phyloP scores from a whole-genome alignment of 306 rosid genomes.

The Carpinus fangiana region DNA sequence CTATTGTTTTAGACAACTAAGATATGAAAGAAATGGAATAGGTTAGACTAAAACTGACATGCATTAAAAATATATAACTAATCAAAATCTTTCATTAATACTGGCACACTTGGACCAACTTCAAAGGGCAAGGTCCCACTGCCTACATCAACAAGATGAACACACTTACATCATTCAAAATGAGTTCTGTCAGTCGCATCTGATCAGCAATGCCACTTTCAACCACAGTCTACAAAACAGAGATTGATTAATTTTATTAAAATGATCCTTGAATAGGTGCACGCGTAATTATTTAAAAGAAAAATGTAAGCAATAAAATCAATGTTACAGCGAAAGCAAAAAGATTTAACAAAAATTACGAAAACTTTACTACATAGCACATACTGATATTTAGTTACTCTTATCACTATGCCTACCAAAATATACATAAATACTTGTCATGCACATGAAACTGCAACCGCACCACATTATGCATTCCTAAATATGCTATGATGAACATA shows the following conservation, averaged over 20 bases:
- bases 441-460: background rate
- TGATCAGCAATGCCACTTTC: slow-evolving; percentile 92
- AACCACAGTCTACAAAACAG: slow-evolving; percentile 65
- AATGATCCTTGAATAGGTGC: background rate
- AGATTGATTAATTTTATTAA: slow-evolving; percentile 20
- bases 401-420: background rate
- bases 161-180: slow-evolving; percentile 77
- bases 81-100: background rate
- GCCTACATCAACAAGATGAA: slow-evolving; percentile 28
- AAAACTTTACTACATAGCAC: background rate
- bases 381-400: background rate
- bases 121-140: slow-evolving; percentile 13
- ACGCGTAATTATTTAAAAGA: background rate
- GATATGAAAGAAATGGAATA: background rate
- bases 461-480: background rate
- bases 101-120: slow-evolving; percentile 5
- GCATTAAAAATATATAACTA: background rate
- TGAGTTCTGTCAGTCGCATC: slow-evolving; percentile 77
- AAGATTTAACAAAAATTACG: background rate
- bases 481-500: background rate
- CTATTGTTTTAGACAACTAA: background rate
- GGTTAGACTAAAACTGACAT: background rate
- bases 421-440: background rate
- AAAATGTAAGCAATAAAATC: background rate
- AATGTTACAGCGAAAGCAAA: background rate